These are phyloP conservation scores for Discostella stelligeroides DNA, from an alignment of 108 stramenopile species.

Conservation along the genomic window DNA sequence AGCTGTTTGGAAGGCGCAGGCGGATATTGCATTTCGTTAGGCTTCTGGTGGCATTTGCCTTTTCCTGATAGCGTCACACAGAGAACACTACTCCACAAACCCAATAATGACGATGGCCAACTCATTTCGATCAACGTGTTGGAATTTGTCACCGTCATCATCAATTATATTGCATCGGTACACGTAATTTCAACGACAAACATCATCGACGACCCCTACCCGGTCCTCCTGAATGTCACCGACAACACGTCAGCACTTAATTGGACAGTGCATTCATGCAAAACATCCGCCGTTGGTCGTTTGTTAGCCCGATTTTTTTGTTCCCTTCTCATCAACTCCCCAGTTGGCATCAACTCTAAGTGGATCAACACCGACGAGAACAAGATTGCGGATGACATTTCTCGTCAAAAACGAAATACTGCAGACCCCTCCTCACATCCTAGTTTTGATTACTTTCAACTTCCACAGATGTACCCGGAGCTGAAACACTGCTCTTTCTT, in stretches of 20 bases:
- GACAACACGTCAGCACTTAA: conserved; percentile 10
- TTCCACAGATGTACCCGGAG: conserved; percentile 17
- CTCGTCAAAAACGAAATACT: conserved; percentile 9
- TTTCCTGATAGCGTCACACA: conserved; percentile 6
- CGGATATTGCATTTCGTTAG: conserved; percentile 2
- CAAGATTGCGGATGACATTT: conserved; percentile 25
- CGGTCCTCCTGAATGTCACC: conserved; percentile 1
- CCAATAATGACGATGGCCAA: not conserved
- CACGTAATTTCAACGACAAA: not conserved
- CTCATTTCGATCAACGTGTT: not conserved
- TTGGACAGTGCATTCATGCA: conserved; percentile 17
- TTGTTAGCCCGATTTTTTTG: conserved; percentile 8
- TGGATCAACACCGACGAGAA: conserved; percentile 6
- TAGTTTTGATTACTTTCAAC: conserved; percentile 13
- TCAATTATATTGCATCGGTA: not conserved
- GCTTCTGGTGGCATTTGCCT: conserved; percentile 18
- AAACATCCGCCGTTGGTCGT: not conserved
- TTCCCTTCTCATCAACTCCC: conserved; percentile 7
- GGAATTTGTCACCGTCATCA: not conserved
- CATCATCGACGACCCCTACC: not conserved
- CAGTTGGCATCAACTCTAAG: conserved; percentile 11
- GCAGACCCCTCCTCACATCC: not conserved
- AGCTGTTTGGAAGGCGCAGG: conserved; percentile 14
- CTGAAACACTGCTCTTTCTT: conserved; percentile 7
- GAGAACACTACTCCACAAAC: not conserved